Evolutionary conservation across 305 asterid genomes (phyloP).

Genomic region (Striga hermonthica): DNA sequence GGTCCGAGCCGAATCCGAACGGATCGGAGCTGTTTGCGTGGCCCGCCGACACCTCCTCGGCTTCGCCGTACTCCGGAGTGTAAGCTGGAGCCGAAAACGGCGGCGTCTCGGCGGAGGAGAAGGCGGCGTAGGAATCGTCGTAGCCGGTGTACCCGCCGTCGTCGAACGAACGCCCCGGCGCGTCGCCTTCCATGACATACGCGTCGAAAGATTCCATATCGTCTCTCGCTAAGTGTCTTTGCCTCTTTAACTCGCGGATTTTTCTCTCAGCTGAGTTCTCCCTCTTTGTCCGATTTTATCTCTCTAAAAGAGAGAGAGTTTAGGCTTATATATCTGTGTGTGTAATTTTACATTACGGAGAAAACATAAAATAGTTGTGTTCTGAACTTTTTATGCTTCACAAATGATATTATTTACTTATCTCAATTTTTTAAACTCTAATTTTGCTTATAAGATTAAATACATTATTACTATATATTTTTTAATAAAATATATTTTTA

Average conservation of each 20-base stretch:
- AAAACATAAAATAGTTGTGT: no score
- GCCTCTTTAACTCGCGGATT: slow-evolving; percentile 21
- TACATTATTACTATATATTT: no score
- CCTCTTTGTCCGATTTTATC: slow-evolving; percentile 18
- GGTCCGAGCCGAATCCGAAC: slow-evolving; percentile 51
- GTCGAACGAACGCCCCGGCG: slow-evolving; percentile 44
- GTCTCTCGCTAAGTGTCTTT: no score
- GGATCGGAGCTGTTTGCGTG: slow-evolving; percentile 67
- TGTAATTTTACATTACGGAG: no score
- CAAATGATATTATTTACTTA: no score
- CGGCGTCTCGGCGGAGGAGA: slow-evolving; percentile 55
- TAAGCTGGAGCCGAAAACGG: slow-evolving; percentile 44
- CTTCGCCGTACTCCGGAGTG: slow-evolving; percentile 48
- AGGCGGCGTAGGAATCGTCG: slow-evolving; percentile 47
- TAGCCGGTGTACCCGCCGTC: slow-evolving; percentile 53
- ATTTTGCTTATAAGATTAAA: no score
- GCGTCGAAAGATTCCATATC: slow-evolving; percentile 72
- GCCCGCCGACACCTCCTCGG: slow-evolving; percentile 53
- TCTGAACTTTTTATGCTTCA: no score
- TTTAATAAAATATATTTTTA: no score
- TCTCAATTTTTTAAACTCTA: no score
- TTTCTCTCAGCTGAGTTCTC: slow-evolving; percentile 13
- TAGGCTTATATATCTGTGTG: no score
- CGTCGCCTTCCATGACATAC: slow-evolving; percentile 63
- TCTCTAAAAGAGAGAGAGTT: slow-evolving; percentile 2